Evolutionary conservation across 305 asterid genomes (phyloP).

Genomic region (Plantago rigida): DNA sequence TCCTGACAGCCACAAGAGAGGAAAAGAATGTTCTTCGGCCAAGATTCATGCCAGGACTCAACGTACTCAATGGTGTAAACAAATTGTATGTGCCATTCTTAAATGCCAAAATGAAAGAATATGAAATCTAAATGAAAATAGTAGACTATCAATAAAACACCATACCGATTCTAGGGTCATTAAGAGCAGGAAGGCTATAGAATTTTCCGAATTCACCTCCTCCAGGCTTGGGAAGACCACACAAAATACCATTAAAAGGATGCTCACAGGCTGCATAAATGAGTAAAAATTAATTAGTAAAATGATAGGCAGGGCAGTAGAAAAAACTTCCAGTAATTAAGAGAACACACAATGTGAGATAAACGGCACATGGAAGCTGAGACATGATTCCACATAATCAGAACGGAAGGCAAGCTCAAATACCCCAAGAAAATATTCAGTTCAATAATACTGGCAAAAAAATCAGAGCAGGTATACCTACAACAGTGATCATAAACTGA

Average conservation of each 20-base stretch:
- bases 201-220: conserved; percentile 88
- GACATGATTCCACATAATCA: background rate
- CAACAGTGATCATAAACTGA: too few relatives aligned
- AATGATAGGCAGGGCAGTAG: background rate
- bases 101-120: conserved; percentile 1
- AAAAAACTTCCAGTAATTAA: background rate
- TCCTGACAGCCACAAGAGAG: too few relatives aligned
- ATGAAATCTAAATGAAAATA: background rate
- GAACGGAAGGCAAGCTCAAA: too few relatives aligned
- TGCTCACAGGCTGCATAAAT: conserved; percentile 47
- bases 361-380: background rate
- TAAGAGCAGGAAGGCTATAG: conserved; percentile 72
- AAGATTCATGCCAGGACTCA: background rate
- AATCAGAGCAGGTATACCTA: too few relatives aligned
- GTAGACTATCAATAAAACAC: background rate
- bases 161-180: conserved; percentile 76
- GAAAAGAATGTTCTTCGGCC: background rate
- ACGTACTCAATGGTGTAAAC: background rate
- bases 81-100: background rate
- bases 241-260: conserved; percentile 57
- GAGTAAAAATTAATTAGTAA: conserved; percentile 13
- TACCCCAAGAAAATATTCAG: too few relatives aligned
- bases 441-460: too few relatives aligned
- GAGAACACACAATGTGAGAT: background rate
- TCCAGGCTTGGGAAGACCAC: conserved; percentile 70